Percentiles rank a stretch among this genome's conserved stretches.
phyloP scores from a whole-genome alignment of 2,329 filamentous ascomycete species.

The Exophiala phaeomuriformis region DNA sequence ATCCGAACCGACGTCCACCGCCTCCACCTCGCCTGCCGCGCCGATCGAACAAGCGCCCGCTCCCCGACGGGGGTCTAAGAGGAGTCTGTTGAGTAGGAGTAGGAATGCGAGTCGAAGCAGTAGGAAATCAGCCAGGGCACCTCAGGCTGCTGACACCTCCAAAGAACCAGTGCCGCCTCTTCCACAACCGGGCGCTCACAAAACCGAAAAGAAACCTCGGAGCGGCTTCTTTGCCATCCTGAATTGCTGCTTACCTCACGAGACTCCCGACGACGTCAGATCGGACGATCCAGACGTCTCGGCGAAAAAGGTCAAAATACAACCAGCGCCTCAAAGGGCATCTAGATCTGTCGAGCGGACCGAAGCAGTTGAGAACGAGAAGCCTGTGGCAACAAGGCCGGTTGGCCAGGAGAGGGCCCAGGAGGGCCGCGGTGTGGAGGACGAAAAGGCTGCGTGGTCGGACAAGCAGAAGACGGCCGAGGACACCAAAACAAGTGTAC shows the following conservation, averaged over 20 bases:
- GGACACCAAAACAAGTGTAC: constrained; percentile 10
- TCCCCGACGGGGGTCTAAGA: constrained; percentile 26
- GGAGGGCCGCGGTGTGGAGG: constrained; percentile 8
- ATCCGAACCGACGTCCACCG: constrained; percentile 8
- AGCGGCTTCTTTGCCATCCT: constrained; percentile 25
- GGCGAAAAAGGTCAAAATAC: constrained; percentile 26
- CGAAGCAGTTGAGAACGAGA: constrained; percentile 21
- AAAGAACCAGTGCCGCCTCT: constrained; percentile 21
- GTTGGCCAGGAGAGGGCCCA: constrained; percentile 3
- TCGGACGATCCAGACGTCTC: constrained; percentile 25
- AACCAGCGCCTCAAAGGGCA: constrained; percentile 19
- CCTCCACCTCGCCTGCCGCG: constrained; percentile 10
- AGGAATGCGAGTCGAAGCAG: constrained; percentile 27
- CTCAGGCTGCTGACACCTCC: constrained; percentile 15
- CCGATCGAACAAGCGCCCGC: constrained; percentile 18
- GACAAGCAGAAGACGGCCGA: constrained; percentile 13
- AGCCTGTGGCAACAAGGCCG: constrained; percentile 9
- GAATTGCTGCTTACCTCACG: constrained; percentile 25
- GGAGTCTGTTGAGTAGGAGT: constrained; percentile 26
- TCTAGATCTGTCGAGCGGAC: constrained; percentile 20
- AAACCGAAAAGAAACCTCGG: constrained; percentile 21
- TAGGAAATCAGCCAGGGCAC: constrained; percentile 23
- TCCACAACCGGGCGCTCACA: constrained; percentile 13
- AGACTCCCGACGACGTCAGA: constrained; percentile 18
- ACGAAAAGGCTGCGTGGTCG: constrained; percentile 14